These are phyloP conservation scores for Mortierella sp. DNA, from an alignment of 371 early-diverging fungal species.

Conservation along the genomic window DNA sequence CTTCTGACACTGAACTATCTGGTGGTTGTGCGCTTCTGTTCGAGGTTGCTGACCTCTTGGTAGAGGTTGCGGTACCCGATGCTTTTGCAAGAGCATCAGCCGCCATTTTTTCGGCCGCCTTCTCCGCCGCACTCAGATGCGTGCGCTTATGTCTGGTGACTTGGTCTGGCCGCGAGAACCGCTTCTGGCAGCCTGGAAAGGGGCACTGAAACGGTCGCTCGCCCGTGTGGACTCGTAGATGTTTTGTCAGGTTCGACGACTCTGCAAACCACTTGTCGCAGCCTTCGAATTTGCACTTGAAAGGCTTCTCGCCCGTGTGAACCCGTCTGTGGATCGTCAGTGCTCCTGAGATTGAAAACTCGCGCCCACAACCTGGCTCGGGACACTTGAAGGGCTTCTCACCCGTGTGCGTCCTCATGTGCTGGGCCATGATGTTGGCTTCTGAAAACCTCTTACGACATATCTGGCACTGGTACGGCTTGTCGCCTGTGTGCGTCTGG, in stretches of 20 bases:
- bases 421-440: conserved; percentile 83
- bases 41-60: conserved; percentile 17
- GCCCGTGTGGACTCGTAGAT: conserved; percentile 77
- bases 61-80: conserved; percentile 3
- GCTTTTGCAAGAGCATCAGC: conserved; percentile 18
- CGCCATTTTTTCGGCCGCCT: conserved; percentile 38
- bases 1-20: conserved; percentile 1
- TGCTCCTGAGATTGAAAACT: conserved; percentile 81
- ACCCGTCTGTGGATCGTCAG: conserved; percentile 76
- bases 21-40: not conserved
- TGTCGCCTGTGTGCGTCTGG: conserved; percentile 88
- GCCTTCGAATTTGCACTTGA: conserved; percentile 76
- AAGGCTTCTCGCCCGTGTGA: conserved; percentile 82
- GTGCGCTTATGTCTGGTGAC: conserved; percentile 66
- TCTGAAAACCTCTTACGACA: conserved; percentile 90
- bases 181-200: conserved; percentile 70
- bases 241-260: conserved; percentile 84
- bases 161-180: conserved; percentile 79
- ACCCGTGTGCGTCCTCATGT: conserved; percentile 87
- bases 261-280: conserved; percentile 82
- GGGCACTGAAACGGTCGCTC: conserved; percentile 75
- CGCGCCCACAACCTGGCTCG: conserved; percentile 71
- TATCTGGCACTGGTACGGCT: conserved; percentile 83
- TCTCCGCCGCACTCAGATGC: conserved; percentile 50
- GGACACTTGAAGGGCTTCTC: conserved; percentile 89